Evolutionary conservation across 495 filamentous ascomycete genomes (phyloP).

Genomic region (Aspergillus diversus): DNA sequence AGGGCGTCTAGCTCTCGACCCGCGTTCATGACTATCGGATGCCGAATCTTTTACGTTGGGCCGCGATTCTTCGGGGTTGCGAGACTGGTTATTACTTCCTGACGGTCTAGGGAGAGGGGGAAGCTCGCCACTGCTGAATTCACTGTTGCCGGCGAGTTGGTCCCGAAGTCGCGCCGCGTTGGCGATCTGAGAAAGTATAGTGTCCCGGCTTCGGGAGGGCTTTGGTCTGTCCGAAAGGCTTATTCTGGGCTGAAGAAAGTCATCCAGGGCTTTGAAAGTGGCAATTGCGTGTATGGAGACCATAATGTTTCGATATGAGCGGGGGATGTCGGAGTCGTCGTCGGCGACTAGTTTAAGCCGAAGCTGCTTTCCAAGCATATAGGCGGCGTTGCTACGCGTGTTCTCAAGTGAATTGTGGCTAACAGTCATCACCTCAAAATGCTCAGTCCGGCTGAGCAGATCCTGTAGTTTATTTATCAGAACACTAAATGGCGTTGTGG

Average conservation of each 20-base stretch:
- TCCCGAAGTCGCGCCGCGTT: slow-evolving; percentile 65
- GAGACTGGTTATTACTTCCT: slow-evolving; percentile 27
- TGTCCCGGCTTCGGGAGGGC: slow-evolving; percentile 66
- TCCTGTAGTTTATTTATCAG: slow-evolving; percentile 95
- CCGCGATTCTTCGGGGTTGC: slow-evolving; percentile 30
- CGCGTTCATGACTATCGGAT: slow-evolving; percentile 27
- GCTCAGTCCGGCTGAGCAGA: slow-evolving; percentile 91
- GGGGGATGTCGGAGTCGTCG: slow-evolving; percentile 85
- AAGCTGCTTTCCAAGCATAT: slow-evolving; percentile 96
- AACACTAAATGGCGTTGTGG: slow-evolving; percentile 85
- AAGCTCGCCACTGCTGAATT: slow-evolving; percentile 32
- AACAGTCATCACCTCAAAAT: slow-evolving; percentile 96
- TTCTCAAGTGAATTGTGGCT: slow-evolving; percentile 91
- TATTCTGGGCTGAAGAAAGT: slow-evolving; percentile 92
- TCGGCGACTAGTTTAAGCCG: slow-evolving; percentile 87
- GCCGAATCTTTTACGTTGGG: slow-evolving; percentile 37
- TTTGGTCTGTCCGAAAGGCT: slow-evolving; percentile 80
- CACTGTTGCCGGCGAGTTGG: slow-evolving; percentile 40
- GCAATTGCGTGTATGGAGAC: slow-evolving; percentile 98
- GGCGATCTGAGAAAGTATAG: slow-evolving; percentile 75
- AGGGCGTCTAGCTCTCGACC: slow-evolving; percentile 54
- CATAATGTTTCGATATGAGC: slow-evolving; percentile 87
- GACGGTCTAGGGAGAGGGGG: slow-evolving; percentile 34
- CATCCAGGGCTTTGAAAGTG: slow-evolving; percentile 94
- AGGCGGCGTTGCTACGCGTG: slow-evolving; percentile 87